phyloP scores from a whole-genome alignment of 768 basidiomycete species.

The Cystofilobasidium capitatum region DNA sequence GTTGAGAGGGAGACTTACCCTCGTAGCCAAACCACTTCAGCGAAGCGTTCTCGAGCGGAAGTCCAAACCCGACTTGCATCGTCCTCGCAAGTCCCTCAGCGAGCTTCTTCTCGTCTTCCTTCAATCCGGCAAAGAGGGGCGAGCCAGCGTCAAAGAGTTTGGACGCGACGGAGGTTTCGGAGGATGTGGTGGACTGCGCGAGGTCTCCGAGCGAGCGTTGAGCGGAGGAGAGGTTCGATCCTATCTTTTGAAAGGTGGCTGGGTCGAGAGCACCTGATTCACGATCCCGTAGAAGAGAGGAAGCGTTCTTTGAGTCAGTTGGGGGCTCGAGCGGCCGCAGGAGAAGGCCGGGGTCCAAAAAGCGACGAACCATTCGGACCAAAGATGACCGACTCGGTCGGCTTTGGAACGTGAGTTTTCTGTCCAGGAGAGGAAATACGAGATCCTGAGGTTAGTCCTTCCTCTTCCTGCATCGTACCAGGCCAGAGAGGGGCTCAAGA shows the following conservation, averaged over 20 bases:
- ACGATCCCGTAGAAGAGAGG: too few relatives aligned
- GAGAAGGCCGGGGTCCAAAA: not conserved
- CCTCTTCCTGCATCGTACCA: not conserved
- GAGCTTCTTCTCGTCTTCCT: slow-evolving; percentile 5
- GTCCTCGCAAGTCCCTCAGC: slow-evolving; percentile 19
- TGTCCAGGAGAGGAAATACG: not conserved
- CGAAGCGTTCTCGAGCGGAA: slow-evolving; percentile 13
- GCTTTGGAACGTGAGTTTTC: slow-evolving; percentile 19
- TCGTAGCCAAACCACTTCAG: slow-evolving; percentile 25
- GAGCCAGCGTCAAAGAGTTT: slow-evolving; percentile 7
- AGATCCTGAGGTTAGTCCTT: not conserved
- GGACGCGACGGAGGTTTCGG: slow-evolving; percentile 10
- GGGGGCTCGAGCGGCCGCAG: not conserved
- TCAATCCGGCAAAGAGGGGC: slow-evolving; percentile 7
- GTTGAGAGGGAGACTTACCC: not conserved
- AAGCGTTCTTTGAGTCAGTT: not conserved
- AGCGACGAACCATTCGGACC: slow-evolving; percentile 11
- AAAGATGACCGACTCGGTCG: slow-evolving; percentile 15
- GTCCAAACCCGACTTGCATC: slow-evolving; percentile 24
- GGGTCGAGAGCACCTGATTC: not conserved
- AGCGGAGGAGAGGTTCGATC: slow-evolving; percentile 15
- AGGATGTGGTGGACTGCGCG: slow-evolving; percentile 4
- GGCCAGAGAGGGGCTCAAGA: not conserved
- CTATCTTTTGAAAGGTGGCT: slow-evolving; percentile 5
- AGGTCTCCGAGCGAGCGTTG: not conserved